phyloP scores from a whole-genome alignment of 1,139 yeast genomes.

The Yamadazyma blattariae region DNA sequence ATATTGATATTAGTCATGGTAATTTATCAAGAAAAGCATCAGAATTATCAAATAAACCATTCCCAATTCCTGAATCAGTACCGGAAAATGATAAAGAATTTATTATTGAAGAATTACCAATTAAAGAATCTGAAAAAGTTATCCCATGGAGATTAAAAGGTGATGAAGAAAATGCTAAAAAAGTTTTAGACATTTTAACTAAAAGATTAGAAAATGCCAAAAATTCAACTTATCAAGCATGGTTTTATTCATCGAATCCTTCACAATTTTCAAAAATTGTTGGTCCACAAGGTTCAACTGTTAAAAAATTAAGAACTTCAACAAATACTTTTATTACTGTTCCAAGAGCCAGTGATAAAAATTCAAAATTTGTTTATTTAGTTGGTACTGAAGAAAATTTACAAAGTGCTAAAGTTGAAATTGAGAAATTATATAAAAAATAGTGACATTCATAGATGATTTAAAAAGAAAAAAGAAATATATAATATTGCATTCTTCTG shows the following conservation, averaged over 20 bases:
- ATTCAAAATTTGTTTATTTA: conserved; percentile 25
- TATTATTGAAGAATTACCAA: conserved; percentile 33
- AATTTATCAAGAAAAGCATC: conserved; percentile 48
- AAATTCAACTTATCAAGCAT: conserved; percentile 31
- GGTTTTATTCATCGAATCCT: conserved; percentile 38
- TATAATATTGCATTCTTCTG: background rate
- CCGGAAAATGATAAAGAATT: conserved; percentile 46
- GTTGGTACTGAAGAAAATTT: conserved; percentile 33
- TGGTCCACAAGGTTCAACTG: conserved; percentile 74
- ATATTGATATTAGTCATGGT: conserved; percentile 67
- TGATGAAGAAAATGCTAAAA: conserved; percentile 35
- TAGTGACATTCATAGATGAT: background rate
- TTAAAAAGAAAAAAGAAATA: background rate
- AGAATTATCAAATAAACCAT: conserved; percentile 40
- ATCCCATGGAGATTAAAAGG: conserved; percentile 70
- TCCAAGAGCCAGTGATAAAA: conserved; percentile 57
- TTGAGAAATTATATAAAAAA: conserved; percentile 15
- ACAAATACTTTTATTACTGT: conserved; percentile 60
- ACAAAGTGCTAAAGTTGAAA: conserved; percentile 24
- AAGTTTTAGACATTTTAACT: conserved; percentile 35
- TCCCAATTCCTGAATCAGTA: conserved; percentile 48
- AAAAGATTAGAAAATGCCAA: conserved; percentile 34
- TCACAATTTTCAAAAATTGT: conserved; percentile 54
- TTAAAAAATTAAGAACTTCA: conserved; percentile 59
- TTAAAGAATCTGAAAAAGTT: conserved; percentile 24